These are phyloP conservation scores for Silene coronaria DNA, from an alignment of 179 eudicot genomes.

Conservation along the genomic window DNA sequence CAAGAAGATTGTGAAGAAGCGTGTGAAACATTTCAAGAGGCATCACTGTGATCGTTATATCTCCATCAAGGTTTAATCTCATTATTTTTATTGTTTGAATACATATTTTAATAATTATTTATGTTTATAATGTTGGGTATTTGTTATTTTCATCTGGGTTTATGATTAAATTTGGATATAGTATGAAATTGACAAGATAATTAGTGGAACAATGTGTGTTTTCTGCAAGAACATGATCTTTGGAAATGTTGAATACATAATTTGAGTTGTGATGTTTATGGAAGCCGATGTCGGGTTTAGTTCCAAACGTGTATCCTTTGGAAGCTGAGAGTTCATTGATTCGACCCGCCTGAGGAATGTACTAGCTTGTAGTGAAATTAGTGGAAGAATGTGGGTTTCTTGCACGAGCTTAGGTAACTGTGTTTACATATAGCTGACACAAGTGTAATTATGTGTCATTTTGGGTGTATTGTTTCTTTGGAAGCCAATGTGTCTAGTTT, in stretches of 20 bases:
- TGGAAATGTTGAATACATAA: background rate
- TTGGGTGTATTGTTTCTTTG: too few relatives aligned
- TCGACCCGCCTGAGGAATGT: background rate
- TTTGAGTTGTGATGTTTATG: background rate
- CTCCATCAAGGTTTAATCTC: constrained; percentile 39
- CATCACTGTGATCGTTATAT: constrained; percentile 47
- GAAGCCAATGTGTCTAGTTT: too few relatives aligned
- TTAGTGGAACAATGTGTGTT: background rate
- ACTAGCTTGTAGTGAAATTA: too few relatives aligned
- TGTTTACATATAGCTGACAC: too few relatives aligned
- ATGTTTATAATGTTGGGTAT: background rate
- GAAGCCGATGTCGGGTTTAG: background rate
- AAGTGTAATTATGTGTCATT: too few relatives aligned
- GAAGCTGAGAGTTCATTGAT: background rate
- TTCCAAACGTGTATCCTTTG: background rate
- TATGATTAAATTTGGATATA: background rate
- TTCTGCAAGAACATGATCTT: background rate
- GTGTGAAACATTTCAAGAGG: constrained; percentile 57
- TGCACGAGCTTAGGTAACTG: too few relatives aligned
- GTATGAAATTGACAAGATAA: background rate
- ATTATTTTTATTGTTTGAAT: background rate
- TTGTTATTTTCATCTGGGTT: background rate
- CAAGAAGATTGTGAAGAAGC: constrained; percentile 64
- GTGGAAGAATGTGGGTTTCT: too few relatives aligned
- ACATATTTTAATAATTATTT: background rate